Evolutionary conservation across 495 filamentous ascomycete species (phyloP), one percentile per base, ranked within the genome.

Genomic region (Talaromyces wortmannii): DNA sequence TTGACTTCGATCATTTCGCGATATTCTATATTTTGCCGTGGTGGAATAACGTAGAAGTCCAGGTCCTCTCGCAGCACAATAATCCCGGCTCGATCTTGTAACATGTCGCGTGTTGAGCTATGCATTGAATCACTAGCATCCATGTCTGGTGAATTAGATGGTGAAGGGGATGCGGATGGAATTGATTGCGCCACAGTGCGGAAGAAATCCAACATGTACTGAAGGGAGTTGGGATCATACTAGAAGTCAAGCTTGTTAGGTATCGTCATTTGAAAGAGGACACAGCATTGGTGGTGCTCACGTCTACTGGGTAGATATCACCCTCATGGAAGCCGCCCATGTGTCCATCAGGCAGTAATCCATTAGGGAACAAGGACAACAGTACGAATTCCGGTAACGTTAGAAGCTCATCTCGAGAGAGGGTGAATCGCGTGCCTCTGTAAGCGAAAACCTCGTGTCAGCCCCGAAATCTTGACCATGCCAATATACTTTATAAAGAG

Each of bases 161-260:
- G 79, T 10, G 87, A 86, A 32, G 78, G 78, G 10, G 79, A 73
- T 44, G 86, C 81, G 29, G 80, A 80, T 10, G 92, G 91, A 51
- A 99, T 97, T 31, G 89, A 92, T 64, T 96, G 90, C 31, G 94
- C 92, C 51, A 99, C 92, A 50, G 83, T 84, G 44, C 94, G 90
- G 78, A 99, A 99, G 74, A 99, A 99, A 59, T 97, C 94, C 48
- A 99, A 82, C 95, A 99, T 99, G 76, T 97, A 99, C 70, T 97
- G 90, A 29, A 99, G 81, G 36, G 91, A 96, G 29, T 85, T 83
- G 31, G 94, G 92, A 68, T 99, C 94, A 72, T 97, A 99, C 94
- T 98, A 33, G 49, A 52, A 42, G 56, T 53, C 57, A 61, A 57
- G 54, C 58, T 55, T 12, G 13, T 10, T 4, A 48, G 43, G 18